These are phyloP conservation scores for Penicillium sp. DNA, from an alignment of 2,329 filamentous ascomycete species.

Conservation along the genomic window DNA sequence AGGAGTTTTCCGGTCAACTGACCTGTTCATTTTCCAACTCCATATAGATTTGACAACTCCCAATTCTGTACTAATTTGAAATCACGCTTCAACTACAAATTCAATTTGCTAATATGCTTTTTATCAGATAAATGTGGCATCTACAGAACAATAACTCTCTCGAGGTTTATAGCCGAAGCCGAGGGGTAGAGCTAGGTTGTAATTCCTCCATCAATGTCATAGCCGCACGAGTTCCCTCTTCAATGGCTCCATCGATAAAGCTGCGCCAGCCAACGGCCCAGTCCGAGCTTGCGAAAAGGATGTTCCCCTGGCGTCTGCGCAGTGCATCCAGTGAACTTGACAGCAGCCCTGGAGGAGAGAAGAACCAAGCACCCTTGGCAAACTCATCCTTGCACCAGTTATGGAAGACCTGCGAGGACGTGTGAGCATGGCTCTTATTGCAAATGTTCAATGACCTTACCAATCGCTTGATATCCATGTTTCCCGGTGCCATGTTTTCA, in stretches of 20 bases:
- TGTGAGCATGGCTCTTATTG: neutral
- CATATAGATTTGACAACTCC: too few relatives aligned
- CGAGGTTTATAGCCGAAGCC: slow-evolving; percentile 3
- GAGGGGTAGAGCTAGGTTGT: neutral
- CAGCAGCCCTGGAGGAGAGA: slow-evolving; percentile 41
- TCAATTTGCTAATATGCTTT: too few relatives aligned
- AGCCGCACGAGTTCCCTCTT: slow-evolving; percentile 46
- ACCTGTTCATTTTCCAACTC: too few relatives aligned
- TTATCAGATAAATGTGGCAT: too few relatives aligned
- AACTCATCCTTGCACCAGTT: slow-evolving; percentile 54
- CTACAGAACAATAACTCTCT: too few relatives aligned
- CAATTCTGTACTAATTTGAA: too few relatives aligned
- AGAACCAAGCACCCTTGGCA: slow-evolving; percentile 50
- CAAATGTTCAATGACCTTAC: slow-evolving; percentile 10
- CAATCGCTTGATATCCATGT: slow-evolving; percentile 27
- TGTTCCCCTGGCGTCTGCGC: slow-evolving; percentile 44
- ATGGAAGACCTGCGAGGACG: slow-evolving; percentile 43
- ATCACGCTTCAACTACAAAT: too few relatives aligned
- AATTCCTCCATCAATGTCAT: slow-evolving; percentile 30
- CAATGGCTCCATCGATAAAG: slow-evolving; percentile 55
- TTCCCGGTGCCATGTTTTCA: slow-evolving; percentile 33
- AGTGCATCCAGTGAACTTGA: slow-evolving; percentile 44
- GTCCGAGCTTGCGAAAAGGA: slow-evolving; percentile 52
- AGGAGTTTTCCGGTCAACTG: too few relatives aligned
- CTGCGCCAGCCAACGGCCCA: slow-evolving; percentile 54